These are phyloP conservation scores for Penicillium chermesinum DNA, from an alignment of 495 filamentous ascomycete species.

Conservation along the genomic window DNA sequence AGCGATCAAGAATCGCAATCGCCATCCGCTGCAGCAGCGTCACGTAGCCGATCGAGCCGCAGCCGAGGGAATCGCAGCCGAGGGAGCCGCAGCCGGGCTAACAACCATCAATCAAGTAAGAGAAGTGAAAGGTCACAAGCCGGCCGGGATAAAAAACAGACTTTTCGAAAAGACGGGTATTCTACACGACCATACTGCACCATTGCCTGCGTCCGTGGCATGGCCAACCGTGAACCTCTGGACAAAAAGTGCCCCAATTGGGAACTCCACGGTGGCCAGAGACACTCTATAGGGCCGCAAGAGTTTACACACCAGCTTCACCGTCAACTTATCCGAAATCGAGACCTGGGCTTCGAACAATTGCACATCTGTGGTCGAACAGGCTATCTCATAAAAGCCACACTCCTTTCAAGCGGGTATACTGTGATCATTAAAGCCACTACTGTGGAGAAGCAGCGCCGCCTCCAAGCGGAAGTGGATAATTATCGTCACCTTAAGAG, in stretches of 20 bases:
- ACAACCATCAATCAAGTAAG: constrained; percentile 4
- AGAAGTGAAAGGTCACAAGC: constrained; percentile 12
- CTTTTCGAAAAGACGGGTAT: constrained; percentile 11
- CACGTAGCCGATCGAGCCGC: constrained; percentile 15
- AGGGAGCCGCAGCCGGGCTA: background rate
- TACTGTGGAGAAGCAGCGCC: constrained; percentile 19
- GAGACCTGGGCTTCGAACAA: constrained; percentile 20
- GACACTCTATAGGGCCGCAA: constrained; percentile 14
- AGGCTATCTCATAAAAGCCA: constrained; percentile 28
- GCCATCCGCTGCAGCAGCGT: constrained; percentile 17
- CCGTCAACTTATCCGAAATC: constrained; percentile 20
- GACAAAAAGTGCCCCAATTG: constrained; percentile 25
- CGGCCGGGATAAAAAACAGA: constrained; percentile 12
- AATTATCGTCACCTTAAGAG: constrained; percentile 20
- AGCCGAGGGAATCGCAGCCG: too few relatives aligned
- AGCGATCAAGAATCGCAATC: constrained; percentile 20
- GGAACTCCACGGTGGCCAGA: constrained; percentile 11
- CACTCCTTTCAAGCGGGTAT: constrained; percentile 23
- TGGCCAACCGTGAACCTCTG: constrained; percentile 18
- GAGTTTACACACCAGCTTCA: constrained; percentile 23
- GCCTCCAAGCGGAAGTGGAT: constrained; percentile 18
- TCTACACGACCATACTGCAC: constrained; percentile 22
- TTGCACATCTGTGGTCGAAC: constrained; percentile 24
- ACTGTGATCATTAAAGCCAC: constrained; percentile 28
- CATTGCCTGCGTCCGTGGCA: constrained; percentile 22